Base-by-base conservation (phyloP, 2,329 filamentous ascomycete species). In the Trichoderma aggressivum region DNA sequence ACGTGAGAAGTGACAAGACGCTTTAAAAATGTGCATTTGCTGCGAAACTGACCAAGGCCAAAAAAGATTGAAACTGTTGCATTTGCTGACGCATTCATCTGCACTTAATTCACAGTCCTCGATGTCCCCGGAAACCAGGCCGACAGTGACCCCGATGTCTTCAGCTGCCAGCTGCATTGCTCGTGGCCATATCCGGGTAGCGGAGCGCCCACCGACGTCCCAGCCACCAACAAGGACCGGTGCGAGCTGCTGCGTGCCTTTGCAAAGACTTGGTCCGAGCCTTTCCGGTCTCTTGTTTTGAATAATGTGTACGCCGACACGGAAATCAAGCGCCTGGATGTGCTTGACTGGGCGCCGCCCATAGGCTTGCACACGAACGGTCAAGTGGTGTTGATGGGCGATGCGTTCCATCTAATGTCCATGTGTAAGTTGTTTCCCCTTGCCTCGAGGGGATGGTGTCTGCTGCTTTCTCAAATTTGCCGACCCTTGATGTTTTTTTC, bases 321-420 rank as follows among this genome's bases (percentile, higher is more conserved):
- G 0, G 82, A 85, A 16, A 80, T 84, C 7, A 84, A 84, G 65
- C 78, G 78, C 3, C 81, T 88, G 5, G 80, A 81, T 11, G 76
- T 87, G 5, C 81, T 84, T 34, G 86, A 89, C 75, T 86, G 85
- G 79, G 77, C 82, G 1, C 85, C 84, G 1, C 78, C 80, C 1
- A 75, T 73, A 4, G 78, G 76, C 1, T 70, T 82, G 6, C 82
- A 80, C 58, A 78, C 80, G 0, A 78, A 76, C 7, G 84, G 84
- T 0, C 79, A 81, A 2, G 83, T 82, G 0, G 81, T 85, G 0
- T 73, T 89, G 1, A 80, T 87, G 71, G 87, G 87, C 0, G 87
- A 89, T 76, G 84, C 87, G 0, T 80, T 87, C 3, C 87, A 89
- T 76, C 82, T 85, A 0, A 89, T 89, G 87, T 84, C 85, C 0